Conservation (phyloP, 805 yeast species). For the Candida khao-thaluensis region DNA sequence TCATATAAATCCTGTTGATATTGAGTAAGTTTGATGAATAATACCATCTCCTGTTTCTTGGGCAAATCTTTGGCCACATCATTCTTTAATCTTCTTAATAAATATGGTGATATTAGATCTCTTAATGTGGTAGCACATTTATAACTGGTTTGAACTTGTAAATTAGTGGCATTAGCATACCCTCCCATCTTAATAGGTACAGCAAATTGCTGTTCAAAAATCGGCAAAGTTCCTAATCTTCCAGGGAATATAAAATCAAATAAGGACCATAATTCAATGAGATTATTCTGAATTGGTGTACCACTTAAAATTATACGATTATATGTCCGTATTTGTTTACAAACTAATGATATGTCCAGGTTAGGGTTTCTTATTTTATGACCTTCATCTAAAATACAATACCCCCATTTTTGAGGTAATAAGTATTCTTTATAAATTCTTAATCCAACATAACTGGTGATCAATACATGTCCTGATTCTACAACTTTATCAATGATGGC, state of each 20-base stretch:
- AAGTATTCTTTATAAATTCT: constrained; percentile 62
- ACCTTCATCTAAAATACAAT: constrained; percentile 91
- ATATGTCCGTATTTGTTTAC: constrained; percentile 82
- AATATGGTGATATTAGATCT: constrained; percentile 85
- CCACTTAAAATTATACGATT: constrained; percentile 89
- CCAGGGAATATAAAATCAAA: constrained; percentile 97
- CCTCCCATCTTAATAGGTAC: constrained; percentile 96
- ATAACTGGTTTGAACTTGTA: constrained; percentile 94
- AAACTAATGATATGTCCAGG: constrained; percentile 77
- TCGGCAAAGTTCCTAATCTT: constrained; percentile 88
- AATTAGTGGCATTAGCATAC: constrained; percentile 92
- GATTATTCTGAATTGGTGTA: constrained; percentile 93
- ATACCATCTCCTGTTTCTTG: constrained; percentile 87
- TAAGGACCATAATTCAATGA: constrained; percentile 89
- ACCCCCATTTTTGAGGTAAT: constrained; percentile 79
- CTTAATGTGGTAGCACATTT: constrained; percentile 91
- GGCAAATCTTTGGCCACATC: constrained; percentile 97
- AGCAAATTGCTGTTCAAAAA: constrained; percentile 89
- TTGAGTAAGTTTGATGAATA: constrained; percentile 83
- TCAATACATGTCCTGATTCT: constrained; percentile 72
- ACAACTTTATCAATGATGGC: constrained; percentile 57
- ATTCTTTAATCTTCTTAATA: constrained; percentile 80
- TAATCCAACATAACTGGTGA: constrained; percentile 90
- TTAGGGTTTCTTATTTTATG: constrained; percentile 96
- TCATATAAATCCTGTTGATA: constrained; percentile 73